Percentiles rank a stretch among this genome's conserved stretches.
Conservation (phyloP, 192 early-diverging fungal genomes). For the Coemansia sp. region DNA sequence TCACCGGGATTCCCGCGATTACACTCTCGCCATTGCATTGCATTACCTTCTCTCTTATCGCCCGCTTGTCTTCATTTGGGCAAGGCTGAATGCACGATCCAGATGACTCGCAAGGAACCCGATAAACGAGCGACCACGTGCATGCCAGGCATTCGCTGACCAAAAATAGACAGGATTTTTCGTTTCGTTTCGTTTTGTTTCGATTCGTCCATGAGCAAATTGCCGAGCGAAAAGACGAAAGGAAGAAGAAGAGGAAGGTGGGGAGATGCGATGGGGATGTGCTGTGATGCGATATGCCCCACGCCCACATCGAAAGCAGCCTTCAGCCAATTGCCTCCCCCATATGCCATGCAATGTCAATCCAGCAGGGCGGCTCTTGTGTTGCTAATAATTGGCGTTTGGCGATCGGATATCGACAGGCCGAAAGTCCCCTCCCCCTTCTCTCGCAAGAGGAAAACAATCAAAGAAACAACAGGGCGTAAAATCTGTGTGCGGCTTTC, state of each 20-base stretch:
- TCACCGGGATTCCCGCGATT: no score
- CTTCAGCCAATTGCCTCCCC: not conserved
- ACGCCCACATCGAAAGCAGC: not conserved
- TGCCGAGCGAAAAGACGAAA: no score
- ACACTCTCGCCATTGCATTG: not conserved
- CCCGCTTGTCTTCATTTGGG: not conserved
- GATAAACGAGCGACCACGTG: slow-evolving; percentile 2
- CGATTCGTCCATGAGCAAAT: no score
- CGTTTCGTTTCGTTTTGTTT: no score
- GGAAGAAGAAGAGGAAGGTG: no score
- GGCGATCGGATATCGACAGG: not conserved
- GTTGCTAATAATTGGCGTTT: not conserved
- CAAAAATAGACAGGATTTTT: not conserved
- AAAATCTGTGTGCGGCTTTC: not conserved
- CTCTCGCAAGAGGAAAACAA: no score
- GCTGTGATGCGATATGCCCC: no score
- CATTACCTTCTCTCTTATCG: not conserved
- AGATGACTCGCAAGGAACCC: slow-evolving; percentile 2
- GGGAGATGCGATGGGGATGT: no score
- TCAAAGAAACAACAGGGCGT: no score
- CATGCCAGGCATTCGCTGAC: not conserved
- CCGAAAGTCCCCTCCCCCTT: not conserved
- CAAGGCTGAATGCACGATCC: slow-evolving; percentile 1
- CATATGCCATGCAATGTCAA: slow-evolving; percentile 1
- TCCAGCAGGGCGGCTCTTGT: not conserved